Evolutionary conservation across 352 stramenopile genomes (phyloP).

Genomic region (Phytophthora sp.): DNA sequence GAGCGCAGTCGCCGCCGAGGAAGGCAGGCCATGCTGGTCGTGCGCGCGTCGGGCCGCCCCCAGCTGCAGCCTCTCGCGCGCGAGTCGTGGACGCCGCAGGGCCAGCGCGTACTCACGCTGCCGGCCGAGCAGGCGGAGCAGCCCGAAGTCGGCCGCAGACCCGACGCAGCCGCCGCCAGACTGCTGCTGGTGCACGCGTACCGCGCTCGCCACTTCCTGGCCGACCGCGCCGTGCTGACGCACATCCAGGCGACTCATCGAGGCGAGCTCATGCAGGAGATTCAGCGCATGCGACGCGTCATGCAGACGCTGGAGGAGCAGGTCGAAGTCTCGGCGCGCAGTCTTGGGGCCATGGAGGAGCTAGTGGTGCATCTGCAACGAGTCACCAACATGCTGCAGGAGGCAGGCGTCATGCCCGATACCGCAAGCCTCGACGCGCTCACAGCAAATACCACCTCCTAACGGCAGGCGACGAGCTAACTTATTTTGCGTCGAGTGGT

Average conservation of each 20-base stretch:
- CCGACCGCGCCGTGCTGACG: slow-evolving; percentile 22
- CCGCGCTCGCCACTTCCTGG: slow-evolving; percentile 25
- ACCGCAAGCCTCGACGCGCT: background rate
- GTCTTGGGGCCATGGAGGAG: slow-evolving; percentile 35
- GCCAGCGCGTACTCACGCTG: slow-evolving; percentile 13
- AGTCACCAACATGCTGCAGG: slow-evolving; percentile 29
- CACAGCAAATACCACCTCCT: background rate
- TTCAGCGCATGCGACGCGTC: slow-evolving; percentile 34
- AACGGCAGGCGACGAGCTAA: too few species aligned
- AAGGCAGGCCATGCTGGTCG: slow-evolving; percentile 11
- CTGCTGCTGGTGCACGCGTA: slow-evolving; percentile 23
- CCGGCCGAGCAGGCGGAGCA: slow-evolving; percentile 3
- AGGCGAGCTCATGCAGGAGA: slow-evolving; percentile 43
- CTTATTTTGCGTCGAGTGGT: too few species aligned
- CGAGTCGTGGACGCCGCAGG: slow-evolving; percentile 13
- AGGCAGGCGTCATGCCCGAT: slow-evolving; percentile 4
- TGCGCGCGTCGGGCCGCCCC: slow-evolving; percentile 3
- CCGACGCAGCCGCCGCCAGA: background rate
- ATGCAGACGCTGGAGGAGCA: slow-evolving; percentile 37
- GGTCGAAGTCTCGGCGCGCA: slow-evolving; percentile 40
- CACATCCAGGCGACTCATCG: slow-evolving; percentile 30
- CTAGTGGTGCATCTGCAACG: slow-evolving; percentile 36
- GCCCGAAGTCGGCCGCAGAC: background rate
- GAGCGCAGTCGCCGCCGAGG: slow-evolving; percentile 10
- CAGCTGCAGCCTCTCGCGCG: background rate